Base-by-base conservation (phyloP, 495 filamentous ascomycete species). In the Hyaloscypha bicolor region DNA sequence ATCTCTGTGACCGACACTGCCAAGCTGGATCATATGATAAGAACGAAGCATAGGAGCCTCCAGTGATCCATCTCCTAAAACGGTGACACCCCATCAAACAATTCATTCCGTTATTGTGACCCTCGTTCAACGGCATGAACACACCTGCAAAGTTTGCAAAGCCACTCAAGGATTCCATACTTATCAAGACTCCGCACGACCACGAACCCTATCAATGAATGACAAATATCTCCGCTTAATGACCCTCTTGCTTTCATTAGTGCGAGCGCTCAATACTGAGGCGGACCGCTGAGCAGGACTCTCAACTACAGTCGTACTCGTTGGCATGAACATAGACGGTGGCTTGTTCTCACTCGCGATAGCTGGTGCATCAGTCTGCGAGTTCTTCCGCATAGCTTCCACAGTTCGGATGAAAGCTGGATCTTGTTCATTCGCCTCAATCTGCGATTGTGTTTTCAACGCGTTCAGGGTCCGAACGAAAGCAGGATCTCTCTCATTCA, bases 401-500 rank as follows among this genome's bases (percentile, higher is more conserved):
- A 72, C 11, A 6, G 63, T 67, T 16, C 71, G 60, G 19, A 64
- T 14, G 51, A 70, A 73, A 16, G 71, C 71, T 42, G 71, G 71
- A 64, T 73, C 71, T 55, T 68, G 64, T 56, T 70, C 71, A n/a
- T 73, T 73, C 14, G 62, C 21, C n/a, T 57, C 42, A 12, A 48
- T 14, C 16, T 48, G 42, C 42, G 42, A 48, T 19, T 48, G 42
- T 8, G 53, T 12, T 31, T 60, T 57, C 45, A 72, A 37, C 16
- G 67, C 70, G 31, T 67, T 52, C 25, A 72, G 14, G 1, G 63
- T 67, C 4, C 71, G 60, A 25, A 64, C 6, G 51, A 70, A 73
- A 22, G 71, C 71, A 32, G 71, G 71, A 64, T 73, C 71, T 55
- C 66, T 61, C 45, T 70, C 71, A 22, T 73, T 73, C 21, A 65